A percentile compares a stretch with the other conserved stretches of the same genome.
Conservation (phyloP, 768 basidiomycete genomes). For the Boletus sp. region DNA sequence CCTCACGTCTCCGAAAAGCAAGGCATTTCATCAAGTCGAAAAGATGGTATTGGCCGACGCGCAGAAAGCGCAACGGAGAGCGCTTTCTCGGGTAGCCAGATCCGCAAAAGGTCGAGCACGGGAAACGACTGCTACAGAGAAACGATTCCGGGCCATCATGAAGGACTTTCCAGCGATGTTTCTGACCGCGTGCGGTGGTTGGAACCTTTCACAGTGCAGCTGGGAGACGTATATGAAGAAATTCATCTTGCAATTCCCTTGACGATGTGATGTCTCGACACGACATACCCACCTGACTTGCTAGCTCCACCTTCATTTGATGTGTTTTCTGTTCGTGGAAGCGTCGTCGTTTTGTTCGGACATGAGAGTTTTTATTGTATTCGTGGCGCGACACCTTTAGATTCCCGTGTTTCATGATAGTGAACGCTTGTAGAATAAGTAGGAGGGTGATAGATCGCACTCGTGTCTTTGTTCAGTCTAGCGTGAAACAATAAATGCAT, state of each 20-base stretch:
- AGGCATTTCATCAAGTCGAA: slow-evolving; percentile 44
- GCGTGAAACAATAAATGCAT: background rate
- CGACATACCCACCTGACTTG: background rate
- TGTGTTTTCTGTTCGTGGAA: slow-evolving; percentile 5
- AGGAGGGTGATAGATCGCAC: slow-evolving; percentile 12
- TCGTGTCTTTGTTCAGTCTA: background rate
- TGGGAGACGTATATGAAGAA: slow-evolving; percentile 62
- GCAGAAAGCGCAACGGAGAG: slow-evolving; percentile 10
- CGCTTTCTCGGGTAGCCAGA: slow-evolving; percentile 6
- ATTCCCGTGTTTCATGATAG: slow-evolving; percentile 1
- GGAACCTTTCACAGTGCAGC: slow-evolving; percentile 47
- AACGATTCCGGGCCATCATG: slow-evolving; percentile 36
- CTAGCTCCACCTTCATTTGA: slow-evolving; percentile 3
- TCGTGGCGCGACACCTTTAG: background rate
- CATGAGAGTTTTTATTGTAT: slow-evolving; percentile 3
- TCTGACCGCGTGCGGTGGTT: slow-evolving; percentile 46
- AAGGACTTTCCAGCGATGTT: slow-evolving; percentile 30
- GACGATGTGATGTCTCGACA: slow-evolving; percentile 16
- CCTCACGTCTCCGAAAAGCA: slow-evolving; percentile 38
- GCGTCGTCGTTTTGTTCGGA: slow-evolving; percentile 21
- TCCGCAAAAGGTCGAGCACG: slow-evolving; percentile 18
- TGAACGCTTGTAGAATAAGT: background rate
- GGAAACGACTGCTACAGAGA: slow-evolving; percentile 18
- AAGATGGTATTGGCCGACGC: slow-evolving; percentile 40
- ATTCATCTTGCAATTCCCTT: slow-evolving; percentile 66